These are phyloP conservation scores for Phialemoniopsis sp. DNA, from an alignment of 2,329 filamentous ascomycete genomes.

Conservation along the genomic window DNA sequence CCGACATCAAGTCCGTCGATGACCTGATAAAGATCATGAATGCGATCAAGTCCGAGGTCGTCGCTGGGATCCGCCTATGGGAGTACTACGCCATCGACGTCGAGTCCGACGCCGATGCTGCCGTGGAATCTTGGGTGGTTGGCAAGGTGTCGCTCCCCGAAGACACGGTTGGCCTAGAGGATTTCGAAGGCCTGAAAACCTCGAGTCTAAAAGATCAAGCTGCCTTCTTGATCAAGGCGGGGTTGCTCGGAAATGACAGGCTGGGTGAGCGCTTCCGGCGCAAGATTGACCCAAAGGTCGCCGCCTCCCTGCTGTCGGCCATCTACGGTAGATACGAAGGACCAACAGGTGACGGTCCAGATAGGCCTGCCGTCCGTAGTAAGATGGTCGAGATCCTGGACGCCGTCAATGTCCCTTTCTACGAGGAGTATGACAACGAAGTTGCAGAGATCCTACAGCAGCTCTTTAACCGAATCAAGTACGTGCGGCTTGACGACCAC, in stretches of 20 bases:
- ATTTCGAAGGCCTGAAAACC: conserved; percentile 42
- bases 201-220: conserved; percentile 46
- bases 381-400: conserved; percentile 66
- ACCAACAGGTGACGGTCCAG: conserved; percentile 36
- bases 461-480: conserved; percentile 91
- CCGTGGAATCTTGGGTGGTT: conserved; percentile 67
- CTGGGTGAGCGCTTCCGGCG: conserved; percentile 79
- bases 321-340: conserved; percentile 66
- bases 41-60: conserved; percentile 74
- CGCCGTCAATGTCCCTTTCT: conserved; percentile 81
- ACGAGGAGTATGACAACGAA: conserved; percentile 88
- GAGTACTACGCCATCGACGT: conserved; percentile 88
- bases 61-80: conserved; percentile 79
- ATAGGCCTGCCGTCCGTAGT: conserved; percentile 47
- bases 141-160: conserved; percentile 53
- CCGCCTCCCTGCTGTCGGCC: conserved; percentile 63
- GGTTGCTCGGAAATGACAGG: conserved; percentile 65
- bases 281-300: conserved; percentile 62
- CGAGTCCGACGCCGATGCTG: conserved; percentile 63
- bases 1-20: conserved; percentile 62
- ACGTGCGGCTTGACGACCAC: conserved; percentile 86
- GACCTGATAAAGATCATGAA: conserved; percentile 82
- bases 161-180: conserved; percentile 27
- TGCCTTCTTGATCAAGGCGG: conserved; percentile 63
- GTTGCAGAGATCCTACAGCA: conserved; percentile 81